Percentiles rank a stretch among this genome's conserved stretches.
Conservation (phyloP, 2,329 filamentous ascomycete genomes). For the Pseudocercospora eumusae region DNA sequence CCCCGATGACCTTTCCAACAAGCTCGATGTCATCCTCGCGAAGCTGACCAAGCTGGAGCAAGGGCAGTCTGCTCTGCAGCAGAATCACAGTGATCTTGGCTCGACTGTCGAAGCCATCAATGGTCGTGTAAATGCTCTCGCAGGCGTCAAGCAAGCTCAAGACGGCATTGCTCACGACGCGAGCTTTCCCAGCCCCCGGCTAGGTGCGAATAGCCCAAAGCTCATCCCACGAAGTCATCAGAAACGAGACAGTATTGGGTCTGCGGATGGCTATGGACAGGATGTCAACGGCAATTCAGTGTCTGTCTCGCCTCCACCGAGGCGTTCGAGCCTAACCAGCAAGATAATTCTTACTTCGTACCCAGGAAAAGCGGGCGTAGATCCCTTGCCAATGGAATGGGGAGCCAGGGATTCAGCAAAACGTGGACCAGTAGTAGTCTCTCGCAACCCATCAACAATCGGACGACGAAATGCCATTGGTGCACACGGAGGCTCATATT, state of each 20-base stretch:
- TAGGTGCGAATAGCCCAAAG: constrained; percentile 30
- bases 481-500: constrained; percentile 86
- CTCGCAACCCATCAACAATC: constrained; percentile 72
- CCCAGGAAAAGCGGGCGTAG: constrained; percentile 81
- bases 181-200: constrained; percentile 30
- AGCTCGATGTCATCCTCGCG: constrained; percentile 57
- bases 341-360: constrained; percentile 79
- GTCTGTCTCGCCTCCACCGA: constrained; percentile 32
- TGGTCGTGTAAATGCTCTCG: constrained; percentile 62
- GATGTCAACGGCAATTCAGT: constrained; percentile 25
- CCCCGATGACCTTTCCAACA: constrained; percentile 20
- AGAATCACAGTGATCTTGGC: constrained; percentile 57
- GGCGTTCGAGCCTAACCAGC: constrained; percentile 49
- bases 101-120: constrained; percentile 62
- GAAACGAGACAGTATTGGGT: constrained; percentile 33
- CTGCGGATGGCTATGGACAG: constrained; percentile 28
- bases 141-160: constrained; percentile 59
- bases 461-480: constrained; percentile 74
- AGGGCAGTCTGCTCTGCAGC: constrained; percentile 58
- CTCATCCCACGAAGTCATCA: constrained; percentile 26
- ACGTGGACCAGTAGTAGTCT: constrained; percentile 87
- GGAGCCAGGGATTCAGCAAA: constrained; percentile 72
- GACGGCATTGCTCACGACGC: constrained; percentile 49
- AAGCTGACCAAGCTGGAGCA: constrained; percentile 58
- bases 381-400: constrained; percentile 87